Evolutionary conservation across 2,329 filamentous ascomycete species (phyloP).

Genomic region (Xylaria sp.): DNA sequence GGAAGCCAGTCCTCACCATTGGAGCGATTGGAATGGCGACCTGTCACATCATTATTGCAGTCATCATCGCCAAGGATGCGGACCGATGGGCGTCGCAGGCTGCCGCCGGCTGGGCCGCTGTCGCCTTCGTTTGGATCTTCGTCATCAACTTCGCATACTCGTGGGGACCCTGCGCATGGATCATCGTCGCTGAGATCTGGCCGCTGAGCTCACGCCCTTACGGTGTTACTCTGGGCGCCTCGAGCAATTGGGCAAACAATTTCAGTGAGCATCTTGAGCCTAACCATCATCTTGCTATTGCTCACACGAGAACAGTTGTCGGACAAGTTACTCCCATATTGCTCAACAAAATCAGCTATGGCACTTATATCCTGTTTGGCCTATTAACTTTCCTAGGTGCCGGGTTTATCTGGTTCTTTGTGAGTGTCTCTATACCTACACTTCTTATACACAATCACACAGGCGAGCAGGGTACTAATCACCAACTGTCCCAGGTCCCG

Average conservation of each 20-base stretch:
- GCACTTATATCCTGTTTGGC: constrained; percentile 78
- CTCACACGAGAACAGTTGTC: constrained; percentile 61
- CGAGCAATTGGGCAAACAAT: constrained; percentile 70
- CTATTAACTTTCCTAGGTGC: constrained; percentile 71
- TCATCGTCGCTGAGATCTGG: constrained; percentile 80
- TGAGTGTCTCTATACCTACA: constrained; percentile 44
- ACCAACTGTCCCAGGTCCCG: constrained; percentile 50
- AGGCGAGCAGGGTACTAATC: background rate
- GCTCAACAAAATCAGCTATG: constrained; percentile 72
- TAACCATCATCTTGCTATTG: background rate
- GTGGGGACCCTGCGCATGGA: constrained; percentile 81
- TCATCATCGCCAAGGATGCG: constrained; percentile 73
- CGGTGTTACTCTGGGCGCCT: constrained; percentile 75
- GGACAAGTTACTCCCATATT: constrained; percentile 77
- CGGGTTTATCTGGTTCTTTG: constrained; percentile 70
- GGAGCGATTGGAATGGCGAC: constrained; percentile 77
- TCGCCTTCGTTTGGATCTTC: constrained; percentile 78
- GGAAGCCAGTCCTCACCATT: constrained; percentile 70
- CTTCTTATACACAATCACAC: background rate
- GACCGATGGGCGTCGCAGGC: constrained; percentile 66
- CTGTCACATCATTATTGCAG: constrained; percentile 77
- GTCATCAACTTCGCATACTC: constrained; percentile 80
- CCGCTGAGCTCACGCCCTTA: constrained; percentile 76
- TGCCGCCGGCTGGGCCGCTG: constrained; percentile 76
- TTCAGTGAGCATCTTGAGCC: constrained; percentile 52